A percentile compares a stretch with the other conserved stretches of the same genome.
Evolutionary conservation across 2,329 filamentous ascomycete genomes (phyloP).

Genomic region (Beauveria australis): DNA sequence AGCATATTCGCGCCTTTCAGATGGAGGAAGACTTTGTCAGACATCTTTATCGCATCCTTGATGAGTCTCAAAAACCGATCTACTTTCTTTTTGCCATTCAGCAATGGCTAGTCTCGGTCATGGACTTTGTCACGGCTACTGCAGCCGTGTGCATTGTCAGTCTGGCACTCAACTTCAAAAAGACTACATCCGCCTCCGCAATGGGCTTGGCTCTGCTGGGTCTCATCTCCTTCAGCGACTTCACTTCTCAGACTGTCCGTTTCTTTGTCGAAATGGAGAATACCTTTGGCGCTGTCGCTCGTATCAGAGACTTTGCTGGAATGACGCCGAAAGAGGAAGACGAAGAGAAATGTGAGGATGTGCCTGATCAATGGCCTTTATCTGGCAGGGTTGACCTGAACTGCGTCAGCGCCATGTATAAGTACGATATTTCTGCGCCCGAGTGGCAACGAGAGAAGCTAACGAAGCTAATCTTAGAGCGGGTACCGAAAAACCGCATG

Average conservation of each 20-base stretch:
- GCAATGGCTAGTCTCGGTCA: constrained; percentile 42
- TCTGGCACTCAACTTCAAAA: constrained; percentile 26
- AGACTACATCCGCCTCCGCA: background rate
- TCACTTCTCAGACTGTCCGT: constrained; percentile 19
- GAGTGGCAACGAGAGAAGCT: too few species aligned
- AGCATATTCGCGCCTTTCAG: constrained; percentile 43
- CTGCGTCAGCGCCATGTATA: constrained; percentile 1
- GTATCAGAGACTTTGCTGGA: background rate
- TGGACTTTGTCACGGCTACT: constrained; percentile 37
- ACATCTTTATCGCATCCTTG: constrained; percentile 37
- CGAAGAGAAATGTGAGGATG: background rate
- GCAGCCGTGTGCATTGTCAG: constrained; percentile 36
- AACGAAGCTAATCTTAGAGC: background rate
- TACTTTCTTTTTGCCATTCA: constrained; percentile 48
- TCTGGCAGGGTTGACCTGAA: background rate
- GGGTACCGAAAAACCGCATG: background rate
- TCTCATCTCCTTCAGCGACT: constrained; percentile 20
- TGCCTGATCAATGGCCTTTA: background rate
- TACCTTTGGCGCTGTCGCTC: constrained; percentile 1
- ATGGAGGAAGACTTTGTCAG: constrained; percentile 37
- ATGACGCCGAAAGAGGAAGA: background rate
- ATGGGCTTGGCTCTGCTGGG: constrained; percentile 13
- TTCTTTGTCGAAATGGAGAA: constrained; percentile 16
- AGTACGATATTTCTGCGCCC: background rate
- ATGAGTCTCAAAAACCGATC: constrained; percentile 43